Base-by-base conservation (phyloP, 345 rosid species). In the Pistacia atlantica region DNA sequence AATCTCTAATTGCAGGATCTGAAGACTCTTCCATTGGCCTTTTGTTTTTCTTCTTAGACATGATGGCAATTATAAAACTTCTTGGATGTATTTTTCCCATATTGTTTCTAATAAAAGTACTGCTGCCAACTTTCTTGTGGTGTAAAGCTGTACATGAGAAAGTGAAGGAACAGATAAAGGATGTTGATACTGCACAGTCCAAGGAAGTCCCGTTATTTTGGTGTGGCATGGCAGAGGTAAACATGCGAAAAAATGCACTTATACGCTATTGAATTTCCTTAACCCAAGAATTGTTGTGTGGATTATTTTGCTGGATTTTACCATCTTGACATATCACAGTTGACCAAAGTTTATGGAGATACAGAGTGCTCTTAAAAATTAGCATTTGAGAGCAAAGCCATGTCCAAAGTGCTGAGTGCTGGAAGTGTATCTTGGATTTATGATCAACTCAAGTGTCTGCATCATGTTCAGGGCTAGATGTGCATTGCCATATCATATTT, bases 221-320 rank as follows among this genome's bases (percentile, higher is more conserved):
- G 97, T 78, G 81, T 62, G 98, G 94, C 71, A 91, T 93, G 97
- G 98, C 97, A 48, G 94, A 95, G 94, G 97, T 94, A 86, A 60
- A 45, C 57, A 69, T 65, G 67, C 72, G n/a, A 70, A 75, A 35
- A 62, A 31, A 17, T 31, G 35, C 33, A 11, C 61, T 25, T 18
- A 28, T n/a, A 38, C n/a, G 4, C 45, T 71, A 67, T 11, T 1
- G 6, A 16, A 22, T 62, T 73, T 56, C 71, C 14, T 56, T 18
- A 59, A 8, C 64, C 42, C 22, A 49, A 37, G 77, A 37, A n/a
- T 66, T 51, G 65, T 73, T 11, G 33, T 35, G 3, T 18, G n/a
- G 42, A 25, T 17, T 52, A 65, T 38, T 8, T 38, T 64, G 67
- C 25, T 16, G 37, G 12, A 45, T 66, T 38, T 66, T 66, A 37